Evolutionary conservation across 331 rosid genomes (phyloP).

Genomic region (Quercus lobata): DNA sequence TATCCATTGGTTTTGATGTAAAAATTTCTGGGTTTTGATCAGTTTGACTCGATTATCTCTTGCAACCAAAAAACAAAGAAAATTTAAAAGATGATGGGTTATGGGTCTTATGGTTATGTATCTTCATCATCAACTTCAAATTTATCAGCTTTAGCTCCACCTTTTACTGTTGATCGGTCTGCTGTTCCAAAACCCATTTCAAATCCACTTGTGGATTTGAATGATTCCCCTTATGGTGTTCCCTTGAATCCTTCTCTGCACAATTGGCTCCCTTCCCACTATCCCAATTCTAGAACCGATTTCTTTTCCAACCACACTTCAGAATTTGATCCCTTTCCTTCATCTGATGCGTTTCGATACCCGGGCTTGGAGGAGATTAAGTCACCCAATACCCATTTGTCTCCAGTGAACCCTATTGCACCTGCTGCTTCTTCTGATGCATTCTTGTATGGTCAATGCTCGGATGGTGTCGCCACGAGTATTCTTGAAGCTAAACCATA

Average conservation of each 20-base stretch:
- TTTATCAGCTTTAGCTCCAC: slow-evolving; percentile 76
- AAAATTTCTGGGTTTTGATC: slow-evolving; percentile 25
- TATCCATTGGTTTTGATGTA: background rate
- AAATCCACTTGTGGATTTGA: slow-evolving; percentile 38
- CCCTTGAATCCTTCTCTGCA: slow-evolving; percentile 35
- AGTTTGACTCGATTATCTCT: slow-evolving; percentile 18
- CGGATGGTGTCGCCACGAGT: slow-evolving; percentile 27
- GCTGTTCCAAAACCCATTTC: slow-evolving; percentile 24
- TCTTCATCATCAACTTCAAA: slow-evolving; percentile 48
- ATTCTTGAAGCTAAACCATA: slow-evolving; percentile 41
- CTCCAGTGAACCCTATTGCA: slow-evolving; percentile 35
- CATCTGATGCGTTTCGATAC: slow-evolving; percentile 24
- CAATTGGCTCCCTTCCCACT: slow-evolving; percentile 32
- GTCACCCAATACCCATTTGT: slow-evolving; percentile 28
- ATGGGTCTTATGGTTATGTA: slow-evolving; percentile 39
- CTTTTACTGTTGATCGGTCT: slow-evolving; percentile 63
- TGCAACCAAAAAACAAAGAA: slow-evolving; percentile 21
- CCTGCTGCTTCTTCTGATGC: slow-evolving; percentile 28
- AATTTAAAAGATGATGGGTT: slow-evolving; percentile 48
- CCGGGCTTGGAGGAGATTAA: slow-evolving; percentile 21
- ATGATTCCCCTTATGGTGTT: slow-evolving; percentile 35
- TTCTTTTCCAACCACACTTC: slow-evolving; percentile 31
- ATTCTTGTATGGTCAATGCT: slow-evolving; percentile 23
- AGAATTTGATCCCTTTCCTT: slow-evolving; percentile 33
- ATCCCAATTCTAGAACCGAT: slow-evolving; percentile 30